Evolutionary conservation across 2,329 filamentous ascomycete genomes (phyloP).

Genomic region (Xylaria arbuscula): DNA sequence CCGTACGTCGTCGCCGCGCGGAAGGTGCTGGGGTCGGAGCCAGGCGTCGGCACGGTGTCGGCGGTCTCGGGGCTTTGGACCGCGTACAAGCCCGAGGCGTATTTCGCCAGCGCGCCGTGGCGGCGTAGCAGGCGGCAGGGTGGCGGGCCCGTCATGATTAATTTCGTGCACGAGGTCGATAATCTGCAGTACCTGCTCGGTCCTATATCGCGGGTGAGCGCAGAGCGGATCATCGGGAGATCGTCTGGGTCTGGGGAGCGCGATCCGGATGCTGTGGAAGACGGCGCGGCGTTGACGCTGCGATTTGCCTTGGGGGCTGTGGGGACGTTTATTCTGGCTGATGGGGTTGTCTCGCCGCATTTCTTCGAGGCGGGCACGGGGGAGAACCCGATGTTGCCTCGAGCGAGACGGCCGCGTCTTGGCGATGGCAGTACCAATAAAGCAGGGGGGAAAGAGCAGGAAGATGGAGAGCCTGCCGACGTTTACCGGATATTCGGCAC

Average conservation of each 20-base stretch:
- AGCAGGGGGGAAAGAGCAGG: neutral
- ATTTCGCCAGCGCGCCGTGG: conserved; percentile 10
- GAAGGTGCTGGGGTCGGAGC: conserved; percentile 6
- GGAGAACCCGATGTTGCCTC: conserved; percentile 20
- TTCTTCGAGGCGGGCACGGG: conserved; percentile 20
- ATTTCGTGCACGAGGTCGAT: conserved; percentile 25
- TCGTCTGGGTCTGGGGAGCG: neutral
- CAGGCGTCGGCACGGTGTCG: neutral
- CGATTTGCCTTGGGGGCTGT: conserved; percentile 19
- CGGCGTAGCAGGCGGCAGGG: conserved; percentile 13
- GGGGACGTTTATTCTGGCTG: conserved; percentile 12
- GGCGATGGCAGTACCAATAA: neutral
- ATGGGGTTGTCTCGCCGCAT: conserved; percentile 17
- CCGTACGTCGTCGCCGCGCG: conserved; percentile 15
- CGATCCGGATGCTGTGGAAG: conserved; percentile 3
- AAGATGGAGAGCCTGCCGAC: conserved; percentile 5
- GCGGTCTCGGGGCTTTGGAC: conserved; percentile 17
- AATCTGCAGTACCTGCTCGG: conserved; percentile 17
- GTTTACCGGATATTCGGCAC: conserved; percentile 25
- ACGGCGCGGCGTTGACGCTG: conserved; percentile 16
- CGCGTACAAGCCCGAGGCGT: conserved; percentile 15
- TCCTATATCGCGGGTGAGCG: conserved; percentile 16
- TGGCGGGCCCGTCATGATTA: conserved; percentile 17
- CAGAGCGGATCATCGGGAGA: neutral
- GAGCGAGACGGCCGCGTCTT: conserved; percentile 1